These are phyloP conservation scores for Erigeron philadelphicus DNA, from an alignment of 140 eudicot genomes.

Conservation along the genomic window DNA sequence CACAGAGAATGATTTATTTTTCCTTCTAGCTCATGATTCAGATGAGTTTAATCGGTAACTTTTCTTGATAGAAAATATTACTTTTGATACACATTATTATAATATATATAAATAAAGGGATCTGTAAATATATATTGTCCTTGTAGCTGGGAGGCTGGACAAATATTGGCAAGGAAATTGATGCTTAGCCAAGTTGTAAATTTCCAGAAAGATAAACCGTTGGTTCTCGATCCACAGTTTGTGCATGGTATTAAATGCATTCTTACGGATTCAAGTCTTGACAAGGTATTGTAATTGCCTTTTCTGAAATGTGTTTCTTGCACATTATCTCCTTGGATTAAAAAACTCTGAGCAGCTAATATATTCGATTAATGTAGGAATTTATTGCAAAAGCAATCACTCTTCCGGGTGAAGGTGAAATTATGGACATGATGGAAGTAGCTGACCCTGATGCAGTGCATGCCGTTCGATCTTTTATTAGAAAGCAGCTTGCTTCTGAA, in stretches of 20 bases:
- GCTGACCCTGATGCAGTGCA: conserved; percentile 99
- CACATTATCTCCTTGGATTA: background rate
- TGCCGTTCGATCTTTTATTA: conserved; percentile 74
- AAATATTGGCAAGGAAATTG: conserved; percentile 70
- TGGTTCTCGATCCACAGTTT: conserved; percentile 65
- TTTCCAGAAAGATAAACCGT: conserved; percentile 59
- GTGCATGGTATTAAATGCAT: conserved; percentile 72
- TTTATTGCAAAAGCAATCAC: conserved; percentile 88
- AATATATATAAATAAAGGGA: background rate
- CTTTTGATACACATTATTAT: background rate
- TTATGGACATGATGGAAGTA: conserved; percentile 93
- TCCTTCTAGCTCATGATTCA: conserved; percentile 97
- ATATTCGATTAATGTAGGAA: conserved; percentile 48
- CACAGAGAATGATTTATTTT: conserved; percentile 63
- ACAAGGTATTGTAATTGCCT: conserved; percentile 50
- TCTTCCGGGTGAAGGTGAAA: conserved; percentile 87
- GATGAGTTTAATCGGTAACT: conserved; percentile 90
- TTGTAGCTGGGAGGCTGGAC: conserved; percentile 95
- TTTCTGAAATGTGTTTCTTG: background rate
- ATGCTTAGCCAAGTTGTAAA: conserved; percentile 74
- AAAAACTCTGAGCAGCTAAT: background rate
- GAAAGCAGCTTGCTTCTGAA: conserved; percentile 76
- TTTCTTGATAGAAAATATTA: background rate
- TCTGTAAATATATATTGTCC: background rate
- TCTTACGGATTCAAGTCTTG: conserved; percentile 64